phyloP scores from a whole-genome alignment of 148 eudicot species.

The Silene conica region DNA sequence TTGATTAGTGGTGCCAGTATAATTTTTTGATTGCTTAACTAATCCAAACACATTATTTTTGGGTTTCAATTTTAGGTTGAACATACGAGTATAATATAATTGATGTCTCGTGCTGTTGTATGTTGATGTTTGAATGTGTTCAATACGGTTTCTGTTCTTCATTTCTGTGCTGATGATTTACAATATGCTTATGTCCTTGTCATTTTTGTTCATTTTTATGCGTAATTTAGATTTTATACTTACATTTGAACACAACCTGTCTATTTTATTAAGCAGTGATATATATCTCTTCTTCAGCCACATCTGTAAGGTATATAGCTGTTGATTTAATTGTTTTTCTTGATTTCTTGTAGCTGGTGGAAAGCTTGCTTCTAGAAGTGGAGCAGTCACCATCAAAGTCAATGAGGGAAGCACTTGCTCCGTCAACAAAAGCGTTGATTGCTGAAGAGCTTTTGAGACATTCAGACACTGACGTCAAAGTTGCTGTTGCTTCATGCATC shows the following conservation, averaged over 20 bases:
- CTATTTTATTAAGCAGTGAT: too few species aligned
- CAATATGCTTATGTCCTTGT: background rate
- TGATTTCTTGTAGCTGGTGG: constrained; percentile 46
- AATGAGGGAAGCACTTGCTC: constrained; percentile 65
- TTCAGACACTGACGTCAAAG: constrained; percentile 65
- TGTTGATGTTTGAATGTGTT: background rate
- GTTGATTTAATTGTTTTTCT: background rate
- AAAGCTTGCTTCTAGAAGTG: constrained; percentile 45
- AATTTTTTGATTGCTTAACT: background rate
- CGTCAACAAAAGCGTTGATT: constrained; percentile 62
- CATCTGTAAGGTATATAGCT: background rate
- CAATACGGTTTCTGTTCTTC: background rate
- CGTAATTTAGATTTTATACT: background rate
- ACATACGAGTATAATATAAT: too few species aligned
- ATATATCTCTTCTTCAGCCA: background rate
- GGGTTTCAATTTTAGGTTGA: background rate
- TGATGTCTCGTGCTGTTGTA: too few species aligned
- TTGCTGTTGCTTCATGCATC: constrained; percentile 84
- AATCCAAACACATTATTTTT: background rate
- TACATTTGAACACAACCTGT: too few species aligned
- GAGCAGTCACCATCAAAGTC: constrained; percentile 83
- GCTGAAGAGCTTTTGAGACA: constrained; percentile 49
- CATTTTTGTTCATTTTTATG: background rate
- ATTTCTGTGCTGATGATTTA: background rate
- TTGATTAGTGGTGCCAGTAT: background rate